Evolutionary conservation across 176 grass and related monocot genomes (phyloP).

Genomic region (Musa schizocarpa): DNA sequence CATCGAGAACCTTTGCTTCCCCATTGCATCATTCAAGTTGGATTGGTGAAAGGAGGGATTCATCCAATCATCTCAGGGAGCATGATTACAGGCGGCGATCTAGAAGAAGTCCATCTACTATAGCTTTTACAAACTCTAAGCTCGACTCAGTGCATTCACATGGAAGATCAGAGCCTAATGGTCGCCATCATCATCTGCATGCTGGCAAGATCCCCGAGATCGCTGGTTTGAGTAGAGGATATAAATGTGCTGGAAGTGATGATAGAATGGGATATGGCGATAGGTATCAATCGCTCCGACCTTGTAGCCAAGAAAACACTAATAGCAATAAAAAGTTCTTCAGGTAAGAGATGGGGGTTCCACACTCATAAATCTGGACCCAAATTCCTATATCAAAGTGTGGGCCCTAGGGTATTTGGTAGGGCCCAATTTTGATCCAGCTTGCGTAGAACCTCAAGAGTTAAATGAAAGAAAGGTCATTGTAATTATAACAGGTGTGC

Average conservation of each 20-base stretch:
- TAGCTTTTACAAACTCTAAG: slow-evolving; percentile 28
- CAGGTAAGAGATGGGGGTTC: slow-evolving; percentile 33
- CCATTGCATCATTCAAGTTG: slow-evolving; percentile 48
- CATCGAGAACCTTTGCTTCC: slow-evolving; percentile 35
- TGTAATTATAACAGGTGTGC: slow-evolving; percentile 22
- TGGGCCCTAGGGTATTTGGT: slow-evolving; percentile 40
- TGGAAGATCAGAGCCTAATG: slow-evolving; percentile 39
- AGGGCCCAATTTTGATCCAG: slow-evolving; percentile 31
- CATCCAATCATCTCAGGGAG: slow-evolving; percentile 42
- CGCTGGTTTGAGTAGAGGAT: slow-evolving; percentile 40
- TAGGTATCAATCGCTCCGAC: slow-evolving; percentile 35
- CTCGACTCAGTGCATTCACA: slow-evolving; percentile 39
- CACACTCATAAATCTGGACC: slow-evolving; percentile 30
- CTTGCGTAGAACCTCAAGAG: slow-evolving; percentile 29
- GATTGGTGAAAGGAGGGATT: slow-evolving; percentile 60
- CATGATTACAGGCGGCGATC: slow-evolving; percentile 38
- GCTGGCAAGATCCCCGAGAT: slow-evolving; percentile 32
- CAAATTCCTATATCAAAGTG: slow-evolving; percentile 42
- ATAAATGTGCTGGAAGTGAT: slow-evolving; percentile 34
- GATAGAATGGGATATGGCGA: slow-evolving; percentile 36
- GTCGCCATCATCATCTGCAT: slow-evolving; percentile 37
- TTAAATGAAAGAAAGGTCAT: slow-evolving; percentile 28
- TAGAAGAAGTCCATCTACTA: slow-evolving; percentile 34
- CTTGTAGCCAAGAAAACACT: slow-evolving; percentile 40
- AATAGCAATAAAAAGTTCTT: slow-evolving; percentile 36